A percentile compares a stretch with the other conserved stretches of the same genome.
These are phyloP conservation scores for Quercus robur DNA, from an alignment of 306 rosid species.

Conservation along the genomic window DNA sequence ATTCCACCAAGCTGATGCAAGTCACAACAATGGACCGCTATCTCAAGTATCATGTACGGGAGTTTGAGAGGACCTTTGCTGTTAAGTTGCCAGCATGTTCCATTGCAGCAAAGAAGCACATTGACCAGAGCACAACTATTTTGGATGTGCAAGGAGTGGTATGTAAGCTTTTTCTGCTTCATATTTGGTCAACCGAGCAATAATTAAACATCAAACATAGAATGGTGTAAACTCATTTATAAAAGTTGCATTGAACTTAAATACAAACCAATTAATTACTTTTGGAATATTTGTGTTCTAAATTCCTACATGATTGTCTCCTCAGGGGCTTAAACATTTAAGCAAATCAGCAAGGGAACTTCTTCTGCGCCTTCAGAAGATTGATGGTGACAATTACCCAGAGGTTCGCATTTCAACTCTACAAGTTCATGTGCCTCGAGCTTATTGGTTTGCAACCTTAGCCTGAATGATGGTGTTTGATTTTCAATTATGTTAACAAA, in stretches of 20 bases:
- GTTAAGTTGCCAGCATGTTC: slow-evolving; percentile 87
- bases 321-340: slow-evolving; percentile 74
- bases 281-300: neutral
- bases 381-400: slow-evolving; percentile 95
- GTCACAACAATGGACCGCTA: slow-evolving; percentile 90
- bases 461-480: neutral
- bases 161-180: slow-evolving; percentile 2
- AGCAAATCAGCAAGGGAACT: slow-evolving; percentile 94
- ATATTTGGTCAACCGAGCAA: neutral
- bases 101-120: slow-evolving; percentile 80
- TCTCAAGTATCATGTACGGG: slow-evolving; percentile 74
- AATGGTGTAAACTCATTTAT: neutral
- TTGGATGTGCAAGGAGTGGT: slow-evolving; percentile 99
- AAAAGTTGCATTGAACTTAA: neutral
- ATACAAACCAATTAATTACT: too few species aligned
- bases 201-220: neutral
- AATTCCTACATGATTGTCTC: neutral
- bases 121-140: slow-evolving; percentile 93
- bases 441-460: neutral
- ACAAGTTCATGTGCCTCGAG: neutral
- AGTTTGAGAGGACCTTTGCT: slow-evolving; percentile 78
- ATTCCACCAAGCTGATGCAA: slow-evolving; percentile 75
- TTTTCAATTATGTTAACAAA: slow-evolving; percentile 10
- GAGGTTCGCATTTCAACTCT: slow-evolving; percentile 53
- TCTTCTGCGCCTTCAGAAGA: slow-evolving; percentile 73